Conservation (phyloP, 2,329 filamentous ascomycete species). For the Pseudocercospora macadamiae region DNA sequence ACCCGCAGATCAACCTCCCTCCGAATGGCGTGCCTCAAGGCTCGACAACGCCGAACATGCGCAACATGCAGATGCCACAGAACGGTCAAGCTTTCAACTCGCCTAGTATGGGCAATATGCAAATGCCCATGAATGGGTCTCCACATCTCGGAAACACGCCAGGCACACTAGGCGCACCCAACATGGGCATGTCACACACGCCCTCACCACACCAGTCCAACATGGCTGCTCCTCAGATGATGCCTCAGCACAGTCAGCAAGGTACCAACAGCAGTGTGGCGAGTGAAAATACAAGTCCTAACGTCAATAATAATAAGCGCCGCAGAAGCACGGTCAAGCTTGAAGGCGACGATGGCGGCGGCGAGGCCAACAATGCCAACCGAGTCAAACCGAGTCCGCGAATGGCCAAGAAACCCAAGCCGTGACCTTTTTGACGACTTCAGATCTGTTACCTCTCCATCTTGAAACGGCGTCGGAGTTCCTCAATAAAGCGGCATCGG, state of each 20-base stretch:
- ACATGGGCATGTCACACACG: slow-evolving; percentile 43
- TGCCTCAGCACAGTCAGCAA: slow-evolving; percentile 60
- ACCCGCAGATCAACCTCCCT: slow-evolving; percentile 50
- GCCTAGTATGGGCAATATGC: slow-evolving; percentile 59
- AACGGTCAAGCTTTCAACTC: slow-evolving; percentile 54
- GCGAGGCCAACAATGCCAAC: slow-evolving; percentile 40
- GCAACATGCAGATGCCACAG: slow-evolving; percentile 38
- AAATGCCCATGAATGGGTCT: slow-evolving; percentile 56
- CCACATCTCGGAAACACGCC: slow-evolving; percentile 48
- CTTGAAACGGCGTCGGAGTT: slow-evolving; percentile 8
- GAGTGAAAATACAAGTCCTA: slow-evolving; percentile 66
- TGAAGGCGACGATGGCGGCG: slow-evolving; percentile 56
- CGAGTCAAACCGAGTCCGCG: slow-evolving; percentile 56
- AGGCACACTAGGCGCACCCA: slow-evolving; percentile 26
- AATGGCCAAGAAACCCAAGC: slow-evolving; percentile 43
- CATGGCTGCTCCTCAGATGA: slow-evolving; percentile 55
- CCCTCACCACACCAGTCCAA: slow-evolving; percentile 50
- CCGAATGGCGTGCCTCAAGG: slow-evolving; percentile 42
- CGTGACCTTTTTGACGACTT: slow-evolving; percentile 17
- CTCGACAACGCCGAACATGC: slow-evolving; percentile 39
- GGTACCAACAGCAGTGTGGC: slow-evolving; percentile 58
- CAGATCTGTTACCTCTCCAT: background rate
- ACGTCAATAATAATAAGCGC: slow-evolving; percentile 64
- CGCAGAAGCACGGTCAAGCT: slow-evolving; percentile 63
- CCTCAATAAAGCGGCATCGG: slow-evolving; percentile 8